These are phyloP conservation scores for Mangifera indica DNA, from an alignment of 345 rosid genomes.

Conservation along the genomic window DNA sequence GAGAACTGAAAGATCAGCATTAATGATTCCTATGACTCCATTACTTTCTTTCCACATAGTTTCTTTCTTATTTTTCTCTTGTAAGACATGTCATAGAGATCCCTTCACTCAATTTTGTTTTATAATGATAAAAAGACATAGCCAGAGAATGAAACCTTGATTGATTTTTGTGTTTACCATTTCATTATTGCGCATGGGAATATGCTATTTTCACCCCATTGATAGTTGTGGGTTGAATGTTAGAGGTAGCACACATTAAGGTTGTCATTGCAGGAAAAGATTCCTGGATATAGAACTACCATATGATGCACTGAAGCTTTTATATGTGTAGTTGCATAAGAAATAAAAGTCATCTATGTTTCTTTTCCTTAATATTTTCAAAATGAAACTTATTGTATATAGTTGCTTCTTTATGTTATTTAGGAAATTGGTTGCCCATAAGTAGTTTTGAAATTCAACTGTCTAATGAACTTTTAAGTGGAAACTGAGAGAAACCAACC, in stretches of 20 bases:
- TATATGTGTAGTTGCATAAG: too few relatives aligned
- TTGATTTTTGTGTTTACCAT: too few relatives aligned
- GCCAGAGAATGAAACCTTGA: not conserved
- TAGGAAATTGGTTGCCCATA: not conserved
- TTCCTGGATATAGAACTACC: not conserved
- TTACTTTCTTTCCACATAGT: not conserved
- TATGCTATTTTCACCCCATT: not conserved
- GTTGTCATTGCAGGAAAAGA: not conserved
- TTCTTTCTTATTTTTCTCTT: not conserved
- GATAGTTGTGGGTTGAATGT: not conserved
- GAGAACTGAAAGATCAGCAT: not conserved
- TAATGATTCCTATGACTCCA: not conserved
- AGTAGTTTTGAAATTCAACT: not conserved
- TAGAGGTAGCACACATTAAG: not conserved
- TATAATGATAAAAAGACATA: not conserved
- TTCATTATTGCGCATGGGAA: conserved; percentile 4
- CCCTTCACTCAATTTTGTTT: not conserved
- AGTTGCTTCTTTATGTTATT: not conserved
- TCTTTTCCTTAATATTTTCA: not conserved
- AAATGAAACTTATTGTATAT: not conserved
- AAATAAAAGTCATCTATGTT: not conserved
- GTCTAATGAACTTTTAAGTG: not conserved
- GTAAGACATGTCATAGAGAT: not conserved
- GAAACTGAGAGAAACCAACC: too few relatives aligned
- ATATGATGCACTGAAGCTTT: not conserved